Evolutionary conservation across 257 asterid species (phyloP).

Genomic region (Petunia axillaris): DNA sequence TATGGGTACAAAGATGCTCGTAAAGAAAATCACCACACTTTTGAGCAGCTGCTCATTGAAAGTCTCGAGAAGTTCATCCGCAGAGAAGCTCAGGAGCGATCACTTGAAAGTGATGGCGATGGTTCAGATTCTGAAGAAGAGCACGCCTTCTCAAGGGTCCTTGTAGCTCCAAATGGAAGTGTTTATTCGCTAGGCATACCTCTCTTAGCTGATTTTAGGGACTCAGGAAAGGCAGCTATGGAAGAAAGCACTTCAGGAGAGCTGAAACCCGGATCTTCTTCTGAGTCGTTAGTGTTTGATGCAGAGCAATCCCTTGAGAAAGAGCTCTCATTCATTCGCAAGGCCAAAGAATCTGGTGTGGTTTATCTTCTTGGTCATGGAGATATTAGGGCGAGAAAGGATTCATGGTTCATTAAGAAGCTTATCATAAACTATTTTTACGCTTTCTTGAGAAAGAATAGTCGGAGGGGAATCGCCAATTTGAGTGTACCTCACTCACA

Average conservation of each 20-base stretch:
- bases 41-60: slow-evolving; percentile 94
- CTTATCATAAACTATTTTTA: slow-evolving; percentile 87
- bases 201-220: slow-evolving; percentile 73
- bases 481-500: slow-evolving; percentile 89
- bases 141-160: slow-evolving; percentile 61
- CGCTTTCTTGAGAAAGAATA: slow-evolving; percentile 86
- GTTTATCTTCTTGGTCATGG: slow-evolving; percentile 97
- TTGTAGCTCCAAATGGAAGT: slow-evolving; percentile 92
- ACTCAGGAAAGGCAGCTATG: slow-evolving; percentile 46
- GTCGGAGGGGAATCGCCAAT: slow-evolving; percentile 84
- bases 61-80: slow-evolving; percentile 91
- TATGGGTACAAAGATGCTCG: slow-evolving; percentile 98
- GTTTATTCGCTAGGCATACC: slow-evolving; percentile 86
- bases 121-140: slow-evolving; percentile 71
- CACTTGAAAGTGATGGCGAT: slow-evolving; percentile 82
- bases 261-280: slow-evolving; percentile 45
- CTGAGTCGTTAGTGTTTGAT: slow-evolving; percentile 47
- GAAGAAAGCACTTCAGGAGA: slow-evolving; percentile 56
- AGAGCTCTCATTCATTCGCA: slow-evolving; percentile 81
- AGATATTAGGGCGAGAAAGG: slow-evolving; percentile 85
- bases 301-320: slow-evolving; percentile 82
- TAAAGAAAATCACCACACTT: slow-evolving; percentile 86
- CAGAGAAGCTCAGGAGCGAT: slow-evolving; percentile 92
- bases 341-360: slow-evolving; percentile 84
- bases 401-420: slow-evolving; percentile 92